Percentiles rank a stretch among this genome's conserved stretches.
Conservation (phyloP, 2,329 filamentous ascomycete genomes). For the Botrytis tulipae region DNA sequence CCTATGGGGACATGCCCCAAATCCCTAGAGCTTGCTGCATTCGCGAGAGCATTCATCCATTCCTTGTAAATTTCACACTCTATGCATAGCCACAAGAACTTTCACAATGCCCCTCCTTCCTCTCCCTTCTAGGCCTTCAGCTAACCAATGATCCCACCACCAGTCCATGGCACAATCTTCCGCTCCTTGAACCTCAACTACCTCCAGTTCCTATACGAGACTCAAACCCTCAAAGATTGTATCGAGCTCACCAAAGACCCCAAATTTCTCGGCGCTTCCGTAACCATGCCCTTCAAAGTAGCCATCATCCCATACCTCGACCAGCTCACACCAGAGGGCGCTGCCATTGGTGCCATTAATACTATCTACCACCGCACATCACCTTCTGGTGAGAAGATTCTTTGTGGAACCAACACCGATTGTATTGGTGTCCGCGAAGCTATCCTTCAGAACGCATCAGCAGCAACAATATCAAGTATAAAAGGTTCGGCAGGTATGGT, state of each 20-base stretch:
- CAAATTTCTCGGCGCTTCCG: conserved; percentile 64
- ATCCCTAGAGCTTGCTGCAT: not conserved
- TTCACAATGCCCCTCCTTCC: not conserved
- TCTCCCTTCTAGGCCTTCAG: not conserved
- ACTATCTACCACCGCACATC: conserved; percentile 65
- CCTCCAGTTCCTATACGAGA: conserved; percentile 54
- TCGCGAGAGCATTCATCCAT: not conserved
- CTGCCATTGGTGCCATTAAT: conserved; percentile 75
- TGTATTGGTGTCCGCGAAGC: conserved; percentile 74
- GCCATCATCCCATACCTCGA: conserved; percentile 72
- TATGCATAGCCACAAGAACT: no score
- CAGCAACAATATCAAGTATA: conserved; percentile 46
- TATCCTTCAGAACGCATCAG: conserved; percentile 57
- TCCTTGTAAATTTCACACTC: not conserved
- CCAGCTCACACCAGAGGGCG: conserved; percentile 68
- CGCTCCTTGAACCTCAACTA: conserved; percentile 49
- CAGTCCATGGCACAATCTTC: conserved; percentile 55
- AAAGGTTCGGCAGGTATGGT: conserved; percentile 66
- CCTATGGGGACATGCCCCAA: not conserved
- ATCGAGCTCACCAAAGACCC: conserved; percentile 53
- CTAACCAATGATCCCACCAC: conserved; percentile 37
- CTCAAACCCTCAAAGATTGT: conserved; percentile 49
- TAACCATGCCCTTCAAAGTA: conserved; percentile 85
- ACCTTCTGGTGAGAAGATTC: conserved; percentile 37
- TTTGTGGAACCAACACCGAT: conserved; percentile 79